Evolutionary conservation across 495 filamentous ascomycete genomes (phyloP), one percentile per base, ranked within the genome.

Genomic region (Cudoniella acicularis): DNA sequence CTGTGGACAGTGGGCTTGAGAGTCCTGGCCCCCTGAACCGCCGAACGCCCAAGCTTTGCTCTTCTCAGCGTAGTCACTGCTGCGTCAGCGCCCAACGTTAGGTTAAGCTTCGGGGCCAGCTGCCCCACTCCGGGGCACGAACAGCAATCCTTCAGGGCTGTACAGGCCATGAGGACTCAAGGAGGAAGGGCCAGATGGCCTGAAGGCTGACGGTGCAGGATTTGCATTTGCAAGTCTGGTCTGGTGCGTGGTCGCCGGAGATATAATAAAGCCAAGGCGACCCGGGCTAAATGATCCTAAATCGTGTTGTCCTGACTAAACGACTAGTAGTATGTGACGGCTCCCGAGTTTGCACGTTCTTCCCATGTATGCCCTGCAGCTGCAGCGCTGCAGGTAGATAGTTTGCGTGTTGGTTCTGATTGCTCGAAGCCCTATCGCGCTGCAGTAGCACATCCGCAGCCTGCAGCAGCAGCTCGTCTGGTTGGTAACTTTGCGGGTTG

Each of bases 381-480:
- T 26, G 26, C 10, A 9, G 50, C 36, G 47, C 54, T 58, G 49
- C 61, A 59, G 48, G 10, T 25, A 10, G 30, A 46, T 41, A 61
- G 43, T n/a, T 48, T 46, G 36, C 41, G 42, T 52, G 25, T 22
- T 11, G 41, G 30, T 47, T 62, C 17, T 54, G 48, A 42, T 47
- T 52, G 52, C 25, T 45, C 13, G 25, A 18, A 13, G 30, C 17
- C 25, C 22, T 63, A 63, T 63, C 60, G 54, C 22, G 11, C 24
- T 63, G 60, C 60, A 63, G 49, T 57, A 62, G 60, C 49, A 57
- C 55, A 63, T 59, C 60, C 60, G 60, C 55, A 25, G 43, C 13
- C 16, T 56, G 54, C 41, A 56, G 41, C 21, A 27, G 13, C 27
- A 24, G 9, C 21, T 27, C 3, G 55, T 3, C 6, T 48, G 42